Conservation (phyloP, 1,139 yeast species). For the Saccharomyces hybrid region DNA sequence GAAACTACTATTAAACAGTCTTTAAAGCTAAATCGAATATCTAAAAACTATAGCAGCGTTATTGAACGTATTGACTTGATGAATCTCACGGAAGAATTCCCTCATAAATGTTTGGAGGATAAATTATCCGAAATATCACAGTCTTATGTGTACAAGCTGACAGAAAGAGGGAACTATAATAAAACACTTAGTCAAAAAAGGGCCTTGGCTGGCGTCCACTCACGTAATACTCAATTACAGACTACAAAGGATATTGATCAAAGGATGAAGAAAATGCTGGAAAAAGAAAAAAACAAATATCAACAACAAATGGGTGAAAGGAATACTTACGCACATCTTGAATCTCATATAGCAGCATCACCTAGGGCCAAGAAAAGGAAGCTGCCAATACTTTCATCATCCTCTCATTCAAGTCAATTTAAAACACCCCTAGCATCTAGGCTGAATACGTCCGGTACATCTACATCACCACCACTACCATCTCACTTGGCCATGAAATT, state of each 20-base stretch:
- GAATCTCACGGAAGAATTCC: constrained; percentile 22
- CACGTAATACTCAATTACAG: constrained; percentile 5
- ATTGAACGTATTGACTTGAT: constrained; percentile 24
- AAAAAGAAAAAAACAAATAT: constrained; percentile 18
- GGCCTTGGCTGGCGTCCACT: constrained; percentile 12
- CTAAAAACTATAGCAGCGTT: constrained; percentile 21
- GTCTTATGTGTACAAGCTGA: constrained; percentile 19
- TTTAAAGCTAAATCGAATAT: constrained; percentile 23
- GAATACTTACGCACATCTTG: constrained; percentile 28
- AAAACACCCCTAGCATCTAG: constrained; percentile 24
- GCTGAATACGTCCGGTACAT: constrained; percentile 8
- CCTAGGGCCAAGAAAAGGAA: constrained; percentile 25
- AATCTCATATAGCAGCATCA: constrained; percentile 28
- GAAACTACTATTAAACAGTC: constrained; percentile 17
- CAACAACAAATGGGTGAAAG: constrained; percentile 14
- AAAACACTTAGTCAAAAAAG: constrained; percentile 12
- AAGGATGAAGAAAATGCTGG: constrained; percentile 24
- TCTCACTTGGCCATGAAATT: constrained; percentile 26
- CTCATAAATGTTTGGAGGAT: constrained; percentile 20
- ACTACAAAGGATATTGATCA: constrained; percentile 21
- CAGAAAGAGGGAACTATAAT: constrained; percentile 26
- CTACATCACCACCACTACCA: constrained; percentile 21
- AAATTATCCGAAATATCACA: constrained; percentile 20
- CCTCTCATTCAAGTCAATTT: constrained; percentile 19
- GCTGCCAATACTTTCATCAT: constrained; percentile 29